Conservation (phyloP, 2,329 filamentous ascomycete genomes). For the Aureobasidium lini region DNA sequence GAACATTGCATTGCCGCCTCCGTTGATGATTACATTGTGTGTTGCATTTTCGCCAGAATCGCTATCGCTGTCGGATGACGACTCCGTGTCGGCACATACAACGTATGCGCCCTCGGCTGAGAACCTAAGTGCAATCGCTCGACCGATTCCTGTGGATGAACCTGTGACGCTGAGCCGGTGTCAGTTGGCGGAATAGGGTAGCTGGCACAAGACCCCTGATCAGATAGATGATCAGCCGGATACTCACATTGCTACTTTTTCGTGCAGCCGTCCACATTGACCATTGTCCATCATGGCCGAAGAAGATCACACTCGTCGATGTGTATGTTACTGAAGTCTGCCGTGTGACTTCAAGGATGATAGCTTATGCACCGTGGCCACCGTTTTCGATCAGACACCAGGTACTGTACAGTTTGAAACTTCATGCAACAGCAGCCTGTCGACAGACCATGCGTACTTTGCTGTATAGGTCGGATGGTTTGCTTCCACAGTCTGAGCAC, state of each 20-base stretch:
- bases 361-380: not conserved
- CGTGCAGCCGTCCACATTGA: slow-evolving; percentile 1
- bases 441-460: not conserved
- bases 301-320: not conserved
- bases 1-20: slow-evolving; percentile 9
- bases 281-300: not conserved
- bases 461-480: not conserved
- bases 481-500: not conserved
- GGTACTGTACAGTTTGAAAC: not conserved
- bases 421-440: not conserved
- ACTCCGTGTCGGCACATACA: slow-evolving; percentile 25
- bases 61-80: not conserved
- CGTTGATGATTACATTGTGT: slow-evolving; percentile 1
- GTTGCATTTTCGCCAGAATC: slow-evolving; percentile 3
- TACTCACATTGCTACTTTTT: slow-evolving; percentile 14
- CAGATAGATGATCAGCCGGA: not conserved
- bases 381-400: not conserved
- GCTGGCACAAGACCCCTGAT: not conserved
- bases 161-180: slow-evolving; percentile 17
- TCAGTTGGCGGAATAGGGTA: not conserved
- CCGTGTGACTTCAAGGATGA: not conserved
- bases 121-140: slow-evolving; percentile 25
- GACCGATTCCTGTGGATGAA: slow-evolving; percentile 25
- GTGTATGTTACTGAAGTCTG: not conserved
- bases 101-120: slow-evolving; percentile 25